A percentile compares a stretch with the other conserved stretches of the same genome.
phyloP scores from a whole-genome alignment of 164 flowering plant genomes.

The Dillenia turbinata region DNA sequence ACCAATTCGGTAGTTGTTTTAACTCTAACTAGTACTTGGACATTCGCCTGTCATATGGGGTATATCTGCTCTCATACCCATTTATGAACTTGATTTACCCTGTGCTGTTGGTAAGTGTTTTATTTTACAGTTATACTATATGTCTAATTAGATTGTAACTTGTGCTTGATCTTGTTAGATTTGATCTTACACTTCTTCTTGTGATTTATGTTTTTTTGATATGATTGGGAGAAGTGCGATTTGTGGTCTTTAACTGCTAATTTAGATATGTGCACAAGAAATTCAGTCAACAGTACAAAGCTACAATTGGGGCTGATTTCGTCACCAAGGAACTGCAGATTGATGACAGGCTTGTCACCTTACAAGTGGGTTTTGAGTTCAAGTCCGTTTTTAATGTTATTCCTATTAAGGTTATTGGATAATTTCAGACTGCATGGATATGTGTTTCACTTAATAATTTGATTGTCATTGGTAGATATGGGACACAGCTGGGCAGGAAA shows the following conservation, averaged over 20 bases:
- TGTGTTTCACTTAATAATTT: slow-evolving; percentile 4
- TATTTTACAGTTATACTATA: no score
- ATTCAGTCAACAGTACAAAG: slow-evolving; percentile 92
- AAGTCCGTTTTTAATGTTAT: not conserved
- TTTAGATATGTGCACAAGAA: slow-evolving; percentile 83
- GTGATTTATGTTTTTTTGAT: no score
- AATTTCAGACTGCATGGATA: not conserved
- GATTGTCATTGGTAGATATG: slow-evolving; percentile 54
- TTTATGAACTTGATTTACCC: no score
- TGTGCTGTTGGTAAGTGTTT: no score
- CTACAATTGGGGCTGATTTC: slow-evolving; percentile 96
- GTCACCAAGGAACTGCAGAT: slow-evolving; percentile 88
- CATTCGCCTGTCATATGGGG: no score
- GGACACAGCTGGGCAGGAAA: slow-evolving; percentile 99
- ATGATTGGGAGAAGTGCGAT: no score
- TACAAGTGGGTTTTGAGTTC: slow-evolving; percentile 51
- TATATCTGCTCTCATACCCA: no score
- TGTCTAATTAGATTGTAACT: no score
- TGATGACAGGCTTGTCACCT: slow-evolving; percentile 78
- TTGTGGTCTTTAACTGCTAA: slow-evolving; percentile 20
- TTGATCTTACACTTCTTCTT: no score
- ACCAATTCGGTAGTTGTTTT: no score
- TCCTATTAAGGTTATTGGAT: not conserved
- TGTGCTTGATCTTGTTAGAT: no score
- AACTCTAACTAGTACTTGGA: no score